phyloP scores from a whole-genome alignment of 768 basidiomycete genomes.

The Tulasnella calospora region DNA sequence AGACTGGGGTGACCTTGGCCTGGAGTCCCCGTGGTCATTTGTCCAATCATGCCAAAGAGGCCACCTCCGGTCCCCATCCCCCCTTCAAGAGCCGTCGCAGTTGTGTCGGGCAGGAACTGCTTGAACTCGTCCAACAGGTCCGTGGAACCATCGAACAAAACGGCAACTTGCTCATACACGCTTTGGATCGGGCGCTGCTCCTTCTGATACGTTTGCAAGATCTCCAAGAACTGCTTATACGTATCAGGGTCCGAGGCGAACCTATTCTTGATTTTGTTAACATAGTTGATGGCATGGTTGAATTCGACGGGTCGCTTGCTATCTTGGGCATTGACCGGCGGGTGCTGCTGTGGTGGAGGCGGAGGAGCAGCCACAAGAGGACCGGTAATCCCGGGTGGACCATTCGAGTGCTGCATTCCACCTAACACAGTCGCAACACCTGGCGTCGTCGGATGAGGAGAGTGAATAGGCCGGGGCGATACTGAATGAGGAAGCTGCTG shows the following conservation, averaged over 20 bases:
- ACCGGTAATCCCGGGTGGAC: neutral
- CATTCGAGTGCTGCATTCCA: neutral
- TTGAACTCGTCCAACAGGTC: conserved; percentile 56
- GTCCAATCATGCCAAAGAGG: conserved; percentile 27
- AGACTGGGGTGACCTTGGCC: neutral
- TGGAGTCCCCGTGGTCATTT: conserved; percentile 8
- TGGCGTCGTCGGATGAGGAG: conserved; percentile 24
- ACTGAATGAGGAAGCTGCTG: conserved; percentile 11
- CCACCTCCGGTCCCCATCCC: conserved; percentile 34
- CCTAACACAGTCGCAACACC: conserved; percentile 19
- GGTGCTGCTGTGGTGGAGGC: neutral
- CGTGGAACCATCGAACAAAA: conserved; percentile 73
- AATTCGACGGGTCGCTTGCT: conserved; percentile 49
- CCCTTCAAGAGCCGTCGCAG: conserved; percentile 13
- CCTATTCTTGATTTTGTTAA: conserved; percentile 96
- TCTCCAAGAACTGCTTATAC: conserved; percentile 85
- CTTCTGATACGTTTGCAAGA: conserved; percentile 81
- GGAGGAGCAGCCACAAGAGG: neutral
- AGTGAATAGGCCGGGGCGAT: conserved; percentile 14
- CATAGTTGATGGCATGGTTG: conserved; percentile 91
- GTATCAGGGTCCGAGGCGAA: conserved; percentile 86
- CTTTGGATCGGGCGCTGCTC: conserved; percentile 56
- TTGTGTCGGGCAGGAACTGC: conserved; percentile 30
- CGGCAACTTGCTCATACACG: conserved; percentile 71
- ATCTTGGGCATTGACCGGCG: neutral